A percentile compares a stretch with the other conserved stretches of the same genome.
phyloP scores from a whole-genome alignment of 163 green algal species.

The Chlamydomonas reinhardtii region DNA sequence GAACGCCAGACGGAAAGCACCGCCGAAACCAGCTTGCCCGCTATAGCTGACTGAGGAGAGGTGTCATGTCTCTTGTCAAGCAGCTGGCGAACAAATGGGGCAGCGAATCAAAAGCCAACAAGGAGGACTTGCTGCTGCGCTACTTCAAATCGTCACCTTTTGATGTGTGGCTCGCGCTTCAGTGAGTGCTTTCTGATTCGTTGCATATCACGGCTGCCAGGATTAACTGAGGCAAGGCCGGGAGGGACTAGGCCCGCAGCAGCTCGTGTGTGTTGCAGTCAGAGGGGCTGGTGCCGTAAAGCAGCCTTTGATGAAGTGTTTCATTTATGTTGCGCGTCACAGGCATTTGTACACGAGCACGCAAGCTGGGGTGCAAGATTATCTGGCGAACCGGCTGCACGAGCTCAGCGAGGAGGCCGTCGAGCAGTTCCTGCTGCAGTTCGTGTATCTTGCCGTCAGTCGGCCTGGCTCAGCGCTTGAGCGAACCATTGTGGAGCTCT shows the following conservation, averaged over 20 bases:
- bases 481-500: slow-evolving; percentile 86
- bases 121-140: slow-evolving; percentile 84
- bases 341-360: slow-evolving; percentile 88
- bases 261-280: too few relatives aligned
- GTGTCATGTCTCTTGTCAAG: slow-evolving; percentile 9
- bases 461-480: slow-evolving; percentile 79
- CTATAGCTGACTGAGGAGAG: too few relatives aligned
- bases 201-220: too few relatives aligned
- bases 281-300: too few relatives aligned
- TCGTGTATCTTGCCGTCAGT: slow-evolving; percentile 88
- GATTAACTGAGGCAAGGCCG: too few relatives aligned
- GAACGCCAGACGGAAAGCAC: too few relatives aligned
- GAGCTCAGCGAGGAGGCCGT: slow-evolving; percentile 82
- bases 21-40: too few relatives aligned
- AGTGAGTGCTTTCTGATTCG: slow-evolving; percentile 61
- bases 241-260: too few relatives aligned
- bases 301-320: too few relatives aligned
- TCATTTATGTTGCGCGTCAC: not conserved
- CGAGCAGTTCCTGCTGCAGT: slow-evolving; percentile 92
- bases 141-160: slow-evolving; percentile 95
- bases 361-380: slow-evolving; percentile 87
- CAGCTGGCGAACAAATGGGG: slow-evolving; percentile 12
- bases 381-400: slow-evolving; percentile 94
- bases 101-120: not conserved
- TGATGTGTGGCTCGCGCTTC: slow-evolving; percentile 91